Evolutionary conservation across 1,284 basidiomycete genomes (phyloP), one percentile per base, ranked within the genome.

Genomic region (Melampsora larici-populina): DNA sequence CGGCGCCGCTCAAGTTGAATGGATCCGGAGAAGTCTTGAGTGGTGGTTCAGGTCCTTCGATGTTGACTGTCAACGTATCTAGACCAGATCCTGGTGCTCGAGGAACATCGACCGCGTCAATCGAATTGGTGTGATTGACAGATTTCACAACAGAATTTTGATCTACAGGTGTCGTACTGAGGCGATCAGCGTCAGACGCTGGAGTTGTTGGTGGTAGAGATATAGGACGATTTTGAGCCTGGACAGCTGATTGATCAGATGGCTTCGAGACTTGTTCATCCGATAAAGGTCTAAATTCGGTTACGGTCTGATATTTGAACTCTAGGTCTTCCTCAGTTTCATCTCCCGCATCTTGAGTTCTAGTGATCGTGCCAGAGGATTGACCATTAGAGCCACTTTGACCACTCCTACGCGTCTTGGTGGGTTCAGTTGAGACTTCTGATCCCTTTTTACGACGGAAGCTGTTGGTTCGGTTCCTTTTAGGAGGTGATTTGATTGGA

Each of bases 401-500:
- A 26, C 15, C 62, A 31, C 7, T n/a, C 31, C 62, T 64, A 26
- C 33, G 24, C 18, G 62, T 64, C 29, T 64, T 64, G 24, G 62
- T 31, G 8, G 62, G 62, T 64, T 64, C 62, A 26, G 62, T 64
- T 29, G 62, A 64, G 8, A 64, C 62, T 18, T 24, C 62, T 33
- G 62, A 24, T 17, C 62, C 62, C 29, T 64, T 64, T 36, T 64
- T 64, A 6, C 26, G 62, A n/a, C 62, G 24, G 15, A 26, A 26
- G 62, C 7, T 7, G 7, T 26, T 64, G 18, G 62, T 64, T 5
- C 15, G 51, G 7, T 21, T 55, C 24, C 24, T 8, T 55, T 55
- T 55, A 26, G 62, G 62, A 17, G 62, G 62, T 64, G 62, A 26
- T 36, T 64, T 64, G n/a, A 64, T 24, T 24, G 62, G 62, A 33